phyloP scores from a whole-genome alignment of 2,329 filamentous ascomycete species.

The Metarhizium sp. region DNA sequence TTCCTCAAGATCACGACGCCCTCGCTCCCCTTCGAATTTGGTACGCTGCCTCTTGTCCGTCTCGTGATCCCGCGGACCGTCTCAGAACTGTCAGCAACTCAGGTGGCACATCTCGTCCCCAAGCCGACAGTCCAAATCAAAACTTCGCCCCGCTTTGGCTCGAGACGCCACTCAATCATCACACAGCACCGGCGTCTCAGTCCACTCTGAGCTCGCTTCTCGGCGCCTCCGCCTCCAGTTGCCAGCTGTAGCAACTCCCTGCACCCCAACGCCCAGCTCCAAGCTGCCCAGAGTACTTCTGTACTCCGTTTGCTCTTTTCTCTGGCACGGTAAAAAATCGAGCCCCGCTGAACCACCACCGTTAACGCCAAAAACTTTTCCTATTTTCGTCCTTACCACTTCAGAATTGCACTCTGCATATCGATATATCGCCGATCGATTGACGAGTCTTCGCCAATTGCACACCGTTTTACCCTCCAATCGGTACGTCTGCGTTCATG shows the following conservation, averaged over 20 bases:
- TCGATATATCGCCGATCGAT: constrained; percentile 4
- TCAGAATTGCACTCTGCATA: constrained; percentile 2
- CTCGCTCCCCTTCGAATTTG: too few species aligned
- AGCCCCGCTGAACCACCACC: constrained; percentile 9
- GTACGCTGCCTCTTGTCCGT: too few species aligned
- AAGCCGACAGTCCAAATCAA: not conserved
- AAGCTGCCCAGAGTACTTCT: not conserved
- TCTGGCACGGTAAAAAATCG: constrained; percentile 4
- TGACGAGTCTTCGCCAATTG: constrained; percentile 1
- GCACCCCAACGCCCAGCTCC: not conserved
- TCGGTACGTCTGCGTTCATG: not conserved
- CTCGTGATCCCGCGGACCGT: too few species aligned
- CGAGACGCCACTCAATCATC: constrained; percentile 4
- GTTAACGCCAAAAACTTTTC: constrained; percentile 17
- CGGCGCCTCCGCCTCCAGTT: not conserved
- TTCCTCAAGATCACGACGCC: not conserved
- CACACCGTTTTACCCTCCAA: not conserved
- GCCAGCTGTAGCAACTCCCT: not conserved
- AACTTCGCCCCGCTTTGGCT: constrained; percentile 4
- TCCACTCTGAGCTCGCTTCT: constrained; percentile 1
- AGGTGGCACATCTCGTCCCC: too few species aligned
- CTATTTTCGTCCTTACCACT: constrained; percentile 10
- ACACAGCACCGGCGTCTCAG: not conserved
- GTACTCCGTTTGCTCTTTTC: constrained; percentile 1
- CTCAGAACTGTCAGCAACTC: too few species aligned